Evolutionary conservation across 306 rosid genomes (phyloP), one percentile per base, ranked within the genome.

Genomic region (Malus fusca): DNA sequence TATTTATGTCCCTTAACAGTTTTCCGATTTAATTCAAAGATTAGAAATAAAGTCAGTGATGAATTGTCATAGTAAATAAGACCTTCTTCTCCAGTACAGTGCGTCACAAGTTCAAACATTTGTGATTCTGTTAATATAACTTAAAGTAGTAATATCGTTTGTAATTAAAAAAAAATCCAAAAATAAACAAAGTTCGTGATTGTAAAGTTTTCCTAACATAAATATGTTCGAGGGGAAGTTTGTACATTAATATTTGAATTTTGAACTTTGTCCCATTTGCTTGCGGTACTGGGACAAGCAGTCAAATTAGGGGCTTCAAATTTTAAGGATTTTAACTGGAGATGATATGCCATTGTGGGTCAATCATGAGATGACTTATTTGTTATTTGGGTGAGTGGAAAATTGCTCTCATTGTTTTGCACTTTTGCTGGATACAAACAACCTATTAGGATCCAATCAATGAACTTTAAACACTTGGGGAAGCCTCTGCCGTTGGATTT

Each of bases 291-390:
- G 37, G n/a, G n/a, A 61, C 66, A 61, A 10, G 37, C 66, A 26
- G 19, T 14, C 33, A 4, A 42, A 31, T 19, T 18, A 19, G 12
- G 68, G 43, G 23, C 43, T 64, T 64, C 68, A 26, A 64, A 64
- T 30, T 19, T 56, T 14, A 66, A 72, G 22, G 30, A 53, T 12
- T 14, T 71, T 5, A 18, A 25, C 63, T 14, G 53, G 23, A 8
- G 66, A 35, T 35, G 53, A 35, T 56, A n/a, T 35, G 66, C 74
- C 62, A 4, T 23, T 22, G n/a, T 68, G 56, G 79, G 53, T 80
- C 83, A 72, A 75, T 78, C 78, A 78, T 71, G 62, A 21, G 40
- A 48, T 79, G 55, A 15, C 55, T 15, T 48, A 21, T 78, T 30
- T 11, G 46, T 11, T n/a, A 55, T 40, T 11, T n/a, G 66, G 75